Evolutionary conservation across 2,329 filamentous ascomycete species (phyloP).

Genomic region (Colletotrichum sidae): DNA sequence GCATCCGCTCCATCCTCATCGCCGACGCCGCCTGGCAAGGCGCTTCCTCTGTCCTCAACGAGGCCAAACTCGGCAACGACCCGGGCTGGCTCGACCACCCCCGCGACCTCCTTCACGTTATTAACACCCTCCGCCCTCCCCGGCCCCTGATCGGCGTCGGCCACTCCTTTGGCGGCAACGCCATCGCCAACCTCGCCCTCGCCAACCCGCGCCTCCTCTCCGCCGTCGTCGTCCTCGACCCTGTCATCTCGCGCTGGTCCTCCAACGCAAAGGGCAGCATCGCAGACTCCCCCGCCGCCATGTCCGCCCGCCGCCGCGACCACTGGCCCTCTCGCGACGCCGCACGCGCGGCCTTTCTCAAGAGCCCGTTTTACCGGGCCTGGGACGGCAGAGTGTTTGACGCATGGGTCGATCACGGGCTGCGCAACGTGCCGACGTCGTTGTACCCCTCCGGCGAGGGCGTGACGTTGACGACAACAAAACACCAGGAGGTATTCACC

Average conservation of each 20-base stretch:
- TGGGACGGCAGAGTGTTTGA: constrained; percentile 89
- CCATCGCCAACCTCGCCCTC: constrained; percentile 77
- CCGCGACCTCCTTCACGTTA: constrained; percentile 84
- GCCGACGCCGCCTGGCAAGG: constrained; percentile 91
- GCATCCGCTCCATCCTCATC: constrained; percentile 88
- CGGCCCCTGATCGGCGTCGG: constrained; percentile 86
- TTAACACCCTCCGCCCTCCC: constrained; percentile 85
- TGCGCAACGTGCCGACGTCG: constrained; percentile 78
- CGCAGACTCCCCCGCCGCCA: constrained; percentile 58
- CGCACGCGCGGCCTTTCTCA: constrained; percentile 74
- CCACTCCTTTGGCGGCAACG: constrained; percentile 87
- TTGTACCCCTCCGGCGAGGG: constrained; percentile 58
- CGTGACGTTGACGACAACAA: constrained; percentile 83
- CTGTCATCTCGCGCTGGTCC: constrained; percentile 73
- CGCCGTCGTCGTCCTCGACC: constrained; percentile 83
- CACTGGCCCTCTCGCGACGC: constrained; percentile 81
- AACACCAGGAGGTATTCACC: constrained; percentile 88
- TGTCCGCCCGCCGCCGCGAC: constrained; percentile 81
- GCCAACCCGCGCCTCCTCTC: constrained; percentile 85
- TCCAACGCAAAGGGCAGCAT: constrained; percentile 47
- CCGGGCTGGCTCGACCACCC: constrained; percentile 85
- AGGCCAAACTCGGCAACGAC: constrained; percentile 82
- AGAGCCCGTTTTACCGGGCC: constrained; percentile 79
- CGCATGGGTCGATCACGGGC: constrained; percentile 76
- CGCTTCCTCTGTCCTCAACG: constrained; percentile 81